Evolutionary conservation across 2,329 filamentous ascomycete species (phyloP), one percentile per base, ranked within the genome.

Genomic region (Orbilia blumenaviensis): DNA sequence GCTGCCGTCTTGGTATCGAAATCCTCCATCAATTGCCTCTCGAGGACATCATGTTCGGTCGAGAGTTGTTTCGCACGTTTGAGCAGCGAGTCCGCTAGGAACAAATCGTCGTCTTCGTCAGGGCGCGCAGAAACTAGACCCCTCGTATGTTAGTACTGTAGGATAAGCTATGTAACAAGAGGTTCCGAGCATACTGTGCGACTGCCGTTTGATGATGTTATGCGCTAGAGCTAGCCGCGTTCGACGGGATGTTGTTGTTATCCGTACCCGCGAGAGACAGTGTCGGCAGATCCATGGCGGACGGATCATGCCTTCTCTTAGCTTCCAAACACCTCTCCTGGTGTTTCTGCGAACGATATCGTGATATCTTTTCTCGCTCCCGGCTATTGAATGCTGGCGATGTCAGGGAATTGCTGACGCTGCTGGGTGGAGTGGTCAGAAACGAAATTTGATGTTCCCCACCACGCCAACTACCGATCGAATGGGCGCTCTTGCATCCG

Each of bases 1-100:
- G 88, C 89, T 0, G 89, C 88, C 2, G 84, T 85, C 61, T 86
- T 85, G 0, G 85, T 79, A 78, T 90, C 88, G 80, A 89, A 91
- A 54, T 84, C 83, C 27, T 84, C 83, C 44, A 85, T 85, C 21
- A 90, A 85, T 16, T 84, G 81, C 25, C 81, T 82, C 56, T 85
- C 84, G n/a, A 91, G 84, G 48, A 84, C 82, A 29, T 86, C 84
- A 80, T 91, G 86, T 78, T 91, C 89, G 78, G 83, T 83, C 0
- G 88, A 84, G 48, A 91, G 83, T 73, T 84, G 84, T 32, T 86
- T 85, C 7, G 89, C 89, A 77, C 89, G 87, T 44, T 86, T 84
- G 69, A 91, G 85, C 63, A 91, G 85, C 44, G 86, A 85, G 1
- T 77, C 77, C 0, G 78, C 58, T 12, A 81, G 72, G 61, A 61